Evolutionary conservation across 108 stramenopile species (phyloP), one percentile per base, ranked within the genome.

Genomic region (Licmophora abbreviata): DNA sequence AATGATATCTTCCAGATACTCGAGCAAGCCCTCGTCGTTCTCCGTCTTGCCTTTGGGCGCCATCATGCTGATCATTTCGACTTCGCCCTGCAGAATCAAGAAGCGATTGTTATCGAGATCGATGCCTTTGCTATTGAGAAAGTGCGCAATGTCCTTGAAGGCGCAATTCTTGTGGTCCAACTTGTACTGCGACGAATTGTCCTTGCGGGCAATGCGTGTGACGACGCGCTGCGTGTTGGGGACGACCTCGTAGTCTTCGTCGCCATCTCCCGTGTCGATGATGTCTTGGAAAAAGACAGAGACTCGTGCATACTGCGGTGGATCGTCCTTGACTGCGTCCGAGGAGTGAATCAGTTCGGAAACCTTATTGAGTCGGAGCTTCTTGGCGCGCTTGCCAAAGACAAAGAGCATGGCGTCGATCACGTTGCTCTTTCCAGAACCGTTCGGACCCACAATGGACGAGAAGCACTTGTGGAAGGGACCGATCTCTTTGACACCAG

Each of bases 321-420:
- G 77, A 12, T 60, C 35, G 20, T 71, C 58, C 29, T 73, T 65
- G 59, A 60, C 77, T 7, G 88, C 72, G 49, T 88, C 82, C 43
- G 84, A 85, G 15, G 68, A 64, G 81, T 99, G 98, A 54, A 99
- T 97, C 15, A 99, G 79, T 65, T 99, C 98, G 34, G 83, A 82
- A 18, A 99, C 85, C 55, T 97, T 96, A 67, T 94, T 96, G 17
- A 96, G 76, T 17, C 98, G 91, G 2, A 99, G 77, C 63, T 99
- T 95, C 59, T 95, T 97, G 31, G 98, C 98, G 4, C 94, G 75
- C 68, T 96, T 97, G 6, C 98, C 98, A 66, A 99, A 99, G 18
- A 97, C 98, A 69, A 99, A 99, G 25, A 99, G 89, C 95, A 99
- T 94, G 63, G 98, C 98, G 66, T 99, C 98, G 46, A 99, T 97